Conservation (phyloP, 306 rosid species). For the Dicorynia guianensis region DNA sequence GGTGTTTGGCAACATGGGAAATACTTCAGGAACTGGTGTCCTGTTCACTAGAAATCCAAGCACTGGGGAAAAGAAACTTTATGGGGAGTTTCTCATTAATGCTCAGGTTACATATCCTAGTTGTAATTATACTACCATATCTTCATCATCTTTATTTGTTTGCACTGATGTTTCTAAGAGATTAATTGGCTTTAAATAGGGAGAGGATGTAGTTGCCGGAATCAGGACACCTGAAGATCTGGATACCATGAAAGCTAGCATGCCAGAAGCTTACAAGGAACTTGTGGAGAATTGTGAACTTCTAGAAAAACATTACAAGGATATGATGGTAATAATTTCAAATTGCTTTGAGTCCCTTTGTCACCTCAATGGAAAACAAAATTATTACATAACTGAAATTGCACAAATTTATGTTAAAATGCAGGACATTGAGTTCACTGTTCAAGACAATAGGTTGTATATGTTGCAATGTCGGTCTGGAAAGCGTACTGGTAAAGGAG, state of each 20-base stretch:
- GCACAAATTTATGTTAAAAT: conserved; percentile 1
- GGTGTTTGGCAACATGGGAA: conserved; percentile 98
- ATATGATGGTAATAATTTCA: conserved; percentile 79
- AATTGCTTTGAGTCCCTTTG: background rate
- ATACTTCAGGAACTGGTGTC: conserved; percentile 96
- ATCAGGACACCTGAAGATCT: conserved; percentile 94
- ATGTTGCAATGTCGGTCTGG: conserved; percentile 97
- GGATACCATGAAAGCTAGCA: conserved; percentile 76
- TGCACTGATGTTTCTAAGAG: conserved; percentile 23
- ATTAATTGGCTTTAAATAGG: conserved; percentile 58
- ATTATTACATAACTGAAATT: background rate
- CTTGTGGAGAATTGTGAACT: conserved; percentile 89
- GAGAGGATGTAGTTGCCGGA: conserved; percentile 99
- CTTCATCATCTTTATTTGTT: conserved; percentile 2
- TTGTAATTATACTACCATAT: conserved; percentile 36
- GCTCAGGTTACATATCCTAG: conserved; percentile 76
- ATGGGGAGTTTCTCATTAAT: conserved; percentile 92
- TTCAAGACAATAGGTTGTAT: conserved; percentile 95
- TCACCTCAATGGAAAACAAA: background rate
- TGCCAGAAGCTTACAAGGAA: conserved; percentile 95
- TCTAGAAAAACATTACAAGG: conserved; percentile 91
- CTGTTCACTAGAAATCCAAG: conserved; percentile 97
- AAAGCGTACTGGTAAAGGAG: conserved; percentile 94
- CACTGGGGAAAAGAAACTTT: conserved; percentile 93
- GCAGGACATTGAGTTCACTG: conserved; percentile 98